Evolutionary conservation across 2,329 filamentous ascomycete genomes (phyloP).

Genomic region (Didymella keratinophila): DNA sequence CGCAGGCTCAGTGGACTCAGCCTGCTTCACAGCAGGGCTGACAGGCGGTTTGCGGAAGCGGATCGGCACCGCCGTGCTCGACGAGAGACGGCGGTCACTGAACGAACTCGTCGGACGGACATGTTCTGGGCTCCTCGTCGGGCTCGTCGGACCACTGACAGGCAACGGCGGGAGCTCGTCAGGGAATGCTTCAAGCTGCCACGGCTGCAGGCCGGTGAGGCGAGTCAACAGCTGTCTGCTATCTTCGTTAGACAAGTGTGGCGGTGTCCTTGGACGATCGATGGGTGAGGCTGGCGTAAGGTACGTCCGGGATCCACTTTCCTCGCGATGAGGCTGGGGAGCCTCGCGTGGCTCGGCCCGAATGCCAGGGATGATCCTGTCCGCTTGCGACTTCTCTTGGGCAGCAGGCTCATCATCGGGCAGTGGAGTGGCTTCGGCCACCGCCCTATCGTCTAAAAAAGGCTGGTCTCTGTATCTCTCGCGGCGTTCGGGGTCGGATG

Average conservation of each 20-base stretch:
- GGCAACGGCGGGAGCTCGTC: slow-evolving; percentile 47
- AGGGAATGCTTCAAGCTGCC: slow-evolving; percentile 46
- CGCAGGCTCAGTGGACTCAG: slow-evolving; percentile 40
- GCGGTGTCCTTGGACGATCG: slow-evolving; percentile 43
- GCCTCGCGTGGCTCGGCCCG: slow-evolving; percentile 31
- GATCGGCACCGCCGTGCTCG: slow-evolving; percentile 63
- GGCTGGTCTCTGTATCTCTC: slow-evolving; percentile 55
- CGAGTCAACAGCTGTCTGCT: slow-evolving; percentile 44
- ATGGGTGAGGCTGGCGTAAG: slow-evolving; percentile 29
- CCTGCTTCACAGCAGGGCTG: slow-evolving; percentile 53
- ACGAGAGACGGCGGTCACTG: slow-evolving; percentile 38
- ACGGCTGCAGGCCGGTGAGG: slow-evolving; percentile 48
- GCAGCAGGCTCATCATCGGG: slow-evolving; percentile 50
- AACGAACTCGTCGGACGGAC: slow-evolving; percentile 27
- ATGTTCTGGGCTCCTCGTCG: slow-evolving; percentile 37
- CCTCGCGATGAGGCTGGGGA: neutral
- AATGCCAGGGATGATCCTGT: slow-evolving; percentile 44
- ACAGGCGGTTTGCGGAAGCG: slow-evolving; percentile 60
- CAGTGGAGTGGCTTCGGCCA: slow-evolving; percentile 59
- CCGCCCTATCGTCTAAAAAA: slow-evolving; percentile 72
- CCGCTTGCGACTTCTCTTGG: slow-evolving; percentile 28
- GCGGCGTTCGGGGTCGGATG: slow-evolving; percentile 33
- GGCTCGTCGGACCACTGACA: slow-evolving; percentile 42
- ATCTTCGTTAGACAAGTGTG: slow-evolving; percentile 42
- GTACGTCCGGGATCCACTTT: slow-evolving; percentile 32